Evolutionary conservation across 148 eudicot genomes (phyloP).

Genomic region (Chenopodium album): DNA sequence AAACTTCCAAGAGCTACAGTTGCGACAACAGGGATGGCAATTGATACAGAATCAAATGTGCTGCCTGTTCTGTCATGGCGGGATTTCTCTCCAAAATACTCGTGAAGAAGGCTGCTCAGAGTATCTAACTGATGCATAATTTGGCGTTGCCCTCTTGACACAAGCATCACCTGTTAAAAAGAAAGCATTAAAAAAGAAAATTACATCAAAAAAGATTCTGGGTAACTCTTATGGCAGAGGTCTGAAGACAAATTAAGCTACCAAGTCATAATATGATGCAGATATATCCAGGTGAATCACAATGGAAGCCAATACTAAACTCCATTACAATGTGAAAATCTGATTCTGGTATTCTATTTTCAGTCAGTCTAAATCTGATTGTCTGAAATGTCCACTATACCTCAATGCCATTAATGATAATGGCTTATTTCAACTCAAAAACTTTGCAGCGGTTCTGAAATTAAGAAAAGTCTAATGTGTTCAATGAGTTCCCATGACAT

Average conservation of each 20-base stretch:
- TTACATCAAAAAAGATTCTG: neutral
- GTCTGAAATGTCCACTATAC: neutral
- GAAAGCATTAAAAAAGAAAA: neutral
- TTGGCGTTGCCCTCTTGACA: conserved; percentile 72
- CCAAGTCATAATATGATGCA: no score
- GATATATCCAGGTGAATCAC: no score
- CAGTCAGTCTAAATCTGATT: neutral
- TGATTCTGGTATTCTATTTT: neutral
- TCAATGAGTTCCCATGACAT: neutral
- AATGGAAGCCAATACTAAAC: no score
- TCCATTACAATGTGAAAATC: neutral
- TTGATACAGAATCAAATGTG: conserved; percentile 35
- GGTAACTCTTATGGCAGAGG: neutral
- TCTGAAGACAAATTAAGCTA: no score
- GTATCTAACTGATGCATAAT: conserved; percentile 76
- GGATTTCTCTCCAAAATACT: conserved; percentile 49
- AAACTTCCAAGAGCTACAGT: conserved; percentile 62
- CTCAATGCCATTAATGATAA: neutral
- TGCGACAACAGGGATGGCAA: conserved; percentile 46
- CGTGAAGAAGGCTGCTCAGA: conserved; percentile 60
- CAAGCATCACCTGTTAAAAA: conserved; percentile 49
- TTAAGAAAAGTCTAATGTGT: no score
- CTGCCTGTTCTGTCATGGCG: conserved; percentile 38
- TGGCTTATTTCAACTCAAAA: neutral
- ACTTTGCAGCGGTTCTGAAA: no score